Evolutionary conservation across 768 basidiomycete species (phyloP).

Genomic region (Tremella yokohamensis): DNA sequence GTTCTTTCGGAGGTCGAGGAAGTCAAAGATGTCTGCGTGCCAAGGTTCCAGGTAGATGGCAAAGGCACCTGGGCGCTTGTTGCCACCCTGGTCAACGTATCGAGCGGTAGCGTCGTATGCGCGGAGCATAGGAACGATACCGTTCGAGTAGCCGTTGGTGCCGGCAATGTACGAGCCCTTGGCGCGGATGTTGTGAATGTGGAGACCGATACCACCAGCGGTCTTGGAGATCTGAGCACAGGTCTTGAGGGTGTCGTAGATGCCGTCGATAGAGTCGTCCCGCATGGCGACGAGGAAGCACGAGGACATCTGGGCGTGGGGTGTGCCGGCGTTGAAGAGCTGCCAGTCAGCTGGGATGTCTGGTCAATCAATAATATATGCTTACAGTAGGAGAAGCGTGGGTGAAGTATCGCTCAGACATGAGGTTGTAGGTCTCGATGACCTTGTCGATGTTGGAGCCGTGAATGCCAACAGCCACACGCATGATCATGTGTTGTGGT

Average conservation of each 20-base stretch:
- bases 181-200: constrained; percentile 92
- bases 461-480: constrained; percentile 96
- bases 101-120: constrained; percentile 97
- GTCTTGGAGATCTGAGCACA: constrained; percentile 99
- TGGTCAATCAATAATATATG: neutral
- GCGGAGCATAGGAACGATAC: constrained; percentile 98
- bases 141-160: constrained; percentile 98
- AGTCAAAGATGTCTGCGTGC: constrained; percentile 96
- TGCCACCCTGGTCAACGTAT: constrained; percentile 97
- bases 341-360: constrained; percentile 11
- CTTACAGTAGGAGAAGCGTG: constrained; percentile 79
- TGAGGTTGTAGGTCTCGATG: constrained; percentile 81
- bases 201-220: constrained; percentile 94
- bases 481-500: constrained; percentile 99
- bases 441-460: constrained; percentile 81
- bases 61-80: constrained; percentile 98
- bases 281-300: constrained; percentile 99
- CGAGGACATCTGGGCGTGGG: constrained; percentile 84
- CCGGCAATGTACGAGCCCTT: constrained; percentile 94
- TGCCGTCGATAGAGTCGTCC: constrained; percentile 97
- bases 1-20: constrained; percentile 96
- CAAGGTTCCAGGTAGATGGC: constrained; percentile 97
- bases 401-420: constrained; percentile 98
- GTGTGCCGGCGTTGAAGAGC: constrained; percentile 96
- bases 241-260: constrained; percentile 96